A percentile compares a stretch with the other conserved stretches of the same genome.
These are phyloP conservation scores for Astragalus membranaceus DNA, from an alignment of 306 rosid genomes.

Conservation along the genomic window DNA sequence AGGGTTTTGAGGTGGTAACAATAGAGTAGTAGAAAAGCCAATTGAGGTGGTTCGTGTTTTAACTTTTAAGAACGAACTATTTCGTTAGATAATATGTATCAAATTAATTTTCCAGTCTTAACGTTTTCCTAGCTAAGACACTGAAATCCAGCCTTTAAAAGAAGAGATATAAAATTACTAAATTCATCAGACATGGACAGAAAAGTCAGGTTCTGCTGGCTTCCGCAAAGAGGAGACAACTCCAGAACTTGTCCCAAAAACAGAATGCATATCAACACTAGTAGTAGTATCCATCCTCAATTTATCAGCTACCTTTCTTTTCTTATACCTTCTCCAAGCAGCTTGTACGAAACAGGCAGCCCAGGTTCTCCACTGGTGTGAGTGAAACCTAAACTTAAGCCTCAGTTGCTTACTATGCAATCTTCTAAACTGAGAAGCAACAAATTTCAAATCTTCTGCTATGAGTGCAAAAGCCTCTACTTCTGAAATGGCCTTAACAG, in stretches of 20 bases:
- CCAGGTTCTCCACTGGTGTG: slow-evolving; percentile 87
- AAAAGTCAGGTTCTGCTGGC: slow-evolving; percentile 68
- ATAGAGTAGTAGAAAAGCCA: no score
- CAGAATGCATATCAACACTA: slow-evolving; percentile 17
- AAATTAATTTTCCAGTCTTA: no score
- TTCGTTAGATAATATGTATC: no score
- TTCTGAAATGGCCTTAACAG: slow-evolving; percentile 60
- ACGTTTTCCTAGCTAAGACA: no score
- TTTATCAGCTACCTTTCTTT: slow-evolving; percentile 38
- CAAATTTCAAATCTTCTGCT: slow-evolving; percentile 74
- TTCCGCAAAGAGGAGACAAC: slow-evolving; percentile 46
- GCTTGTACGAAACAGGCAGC: slow-evolving; percentile 67
- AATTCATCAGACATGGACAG: slow-evolving; percentile 31
- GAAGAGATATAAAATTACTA: no score
- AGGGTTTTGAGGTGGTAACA: no score
- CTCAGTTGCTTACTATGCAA: slow-evolving; percentile 68
- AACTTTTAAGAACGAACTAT: no score
- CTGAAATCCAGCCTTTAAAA: no score
- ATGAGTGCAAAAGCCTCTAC: slow-evolving; percentile 80
- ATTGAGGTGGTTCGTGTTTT: no score
- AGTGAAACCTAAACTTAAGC: slow-evolving; percentile 64
- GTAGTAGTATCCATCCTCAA: slow-evolving; percentile 5
- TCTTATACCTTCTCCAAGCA: slow-evolving; percentile 62
- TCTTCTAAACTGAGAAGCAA: slow-evolving; percentile 68
- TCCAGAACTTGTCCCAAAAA: slow-evolving; percentile 35